Evolutionary conservation across 208 protist species (phyloP).

Genomic region (Crithidia expoeki): DNA sequence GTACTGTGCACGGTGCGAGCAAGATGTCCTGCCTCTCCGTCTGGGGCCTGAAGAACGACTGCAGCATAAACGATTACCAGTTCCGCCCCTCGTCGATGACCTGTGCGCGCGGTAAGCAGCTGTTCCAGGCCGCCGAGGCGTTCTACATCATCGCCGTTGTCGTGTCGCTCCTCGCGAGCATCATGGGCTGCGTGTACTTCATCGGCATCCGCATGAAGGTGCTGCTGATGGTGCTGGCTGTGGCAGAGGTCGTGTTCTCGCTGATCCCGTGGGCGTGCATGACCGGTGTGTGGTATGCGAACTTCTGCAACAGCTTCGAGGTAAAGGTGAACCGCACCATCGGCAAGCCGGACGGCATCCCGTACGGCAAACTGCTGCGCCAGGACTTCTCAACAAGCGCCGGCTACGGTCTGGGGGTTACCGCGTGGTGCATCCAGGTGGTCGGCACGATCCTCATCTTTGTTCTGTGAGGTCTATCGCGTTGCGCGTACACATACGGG

Average conservation of each 20-base stretch:
- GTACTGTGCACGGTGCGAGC: constrained; percentile 19
- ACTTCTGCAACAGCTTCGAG: constrained; percentile 33
- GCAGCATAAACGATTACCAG: constrained; percentile 32
- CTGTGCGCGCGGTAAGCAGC: constrained; percentile 29
- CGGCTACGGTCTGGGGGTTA: constrained; percentile 50
- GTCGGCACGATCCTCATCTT: constrained; percentile 38
- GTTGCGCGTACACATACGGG: constrained; percentile 6
- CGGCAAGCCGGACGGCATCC: constrained; percentile 34
- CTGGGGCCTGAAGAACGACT: constrained; percentile 66
- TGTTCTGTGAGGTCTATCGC: constrained; percentile 8
- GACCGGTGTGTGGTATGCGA: constrained; percentile 44
- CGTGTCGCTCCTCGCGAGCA: constrained; percentile 33
- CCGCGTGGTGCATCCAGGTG: constrained; percentile 52
- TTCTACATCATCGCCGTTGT: constrained; percentile 69
- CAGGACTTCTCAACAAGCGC: constrained; percentile 42
- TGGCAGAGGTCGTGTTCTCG: constrained; percentile 25
- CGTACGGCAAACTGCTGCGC: constrained; percentile 32
- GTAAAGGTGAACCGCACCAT: constrained; percentile 7
- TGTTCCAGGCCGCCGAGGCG: constrained; percentile 57
- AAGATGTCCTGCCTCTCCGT: constrained; percentile 54
- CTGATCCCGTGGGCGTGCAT: constrained; percentile 66
- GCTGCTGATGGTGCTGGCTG: constrained; percentile 30
- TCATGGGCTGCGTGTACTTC: constrained; percentile 41
- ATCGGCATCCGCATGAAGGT: constrained; percentile 33
- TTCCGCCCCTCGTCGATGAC: constrained; percentile 21